phyloP scores from a whole-genome alignment of 1,284 basidiomycete genomes.

The Rhodofomes roseus region DNA sequence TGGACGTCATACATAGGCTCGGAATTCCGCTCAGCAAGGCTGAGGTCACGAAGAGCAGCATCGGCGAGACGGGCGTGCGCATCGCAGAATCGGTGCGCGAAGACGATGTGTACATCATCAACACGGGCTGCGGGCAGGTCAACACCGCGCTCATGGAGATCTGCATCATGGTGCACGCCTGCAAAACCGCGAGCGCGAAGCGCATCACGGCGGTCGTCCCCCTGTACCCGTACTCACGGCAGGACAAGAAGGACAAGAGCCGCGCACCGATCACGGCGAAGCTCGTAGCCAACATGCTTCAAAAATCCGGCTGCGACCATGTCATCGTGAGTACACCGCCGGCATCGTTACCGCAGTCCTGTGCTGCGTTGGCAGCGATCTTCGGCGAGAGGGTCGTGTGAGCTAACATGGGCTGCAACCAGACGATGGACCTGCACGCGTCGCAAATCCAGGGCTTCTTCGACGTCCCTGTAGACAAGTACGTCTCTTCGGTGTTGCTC shows the following conservation, averaged over 20 bases:
- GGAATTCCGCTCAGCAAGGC: slow-evolving; percentile 83
- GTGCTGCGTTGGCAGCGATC: neutral
- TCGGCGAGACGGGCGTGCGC: slow-evolving; percentile 90
- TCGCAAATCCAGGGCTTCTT: slow-evolving; percentile 99
- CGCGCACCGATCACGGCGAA: slow-evolving; percentile 98
- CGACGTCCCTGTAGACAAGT: slow-evolving; percentile 99
- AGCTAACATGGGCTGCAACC: slow-evolving; percentile 5
- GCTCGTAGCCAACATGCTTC: slow-evolving; percentile 98
- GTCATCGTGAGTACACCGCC: slow-evolving; percentile 75
- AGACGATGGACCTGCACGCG: slow-evolving; percentile 98
- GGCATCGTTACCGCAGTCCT: neutral
- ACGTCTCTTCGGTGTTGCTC: slow-evolving; percentile 37
- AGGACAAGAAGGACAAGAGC: slow-evolving; percentile 99
- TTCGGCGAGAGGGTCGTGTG: neutral
- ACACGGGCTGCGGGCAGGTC: slow-evolving; percentile 84
- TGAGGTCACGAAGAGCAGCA: slow-evolving; percentile 83
- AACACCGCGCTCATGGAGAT: slow-evolving; percentile 94
- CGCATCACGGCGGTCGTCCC: slow-evolving; percentile 96
- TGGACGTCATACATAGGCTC: slow-evolving; percentile 58
- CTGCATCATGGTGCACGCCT: slow-evolving; percentile 99
- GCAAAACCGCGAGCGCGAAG: slow-evolving; percentile 95
- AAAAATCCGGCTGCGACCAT: slow-evolving; percentile 97
- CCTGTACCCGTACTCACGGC: slow-evolving; percentile 91
- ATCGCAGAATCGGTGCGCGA: slow-evolving; percentile 96
- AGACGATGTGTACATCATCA: slow-evolving; percentile 99